Evolutionary conservation across 2,329 filamentous ascomycete genomes (phyloP), one percentile per base, ranked within the genome.

Genomic region (Gnomoniopsis sp.): DNA sequence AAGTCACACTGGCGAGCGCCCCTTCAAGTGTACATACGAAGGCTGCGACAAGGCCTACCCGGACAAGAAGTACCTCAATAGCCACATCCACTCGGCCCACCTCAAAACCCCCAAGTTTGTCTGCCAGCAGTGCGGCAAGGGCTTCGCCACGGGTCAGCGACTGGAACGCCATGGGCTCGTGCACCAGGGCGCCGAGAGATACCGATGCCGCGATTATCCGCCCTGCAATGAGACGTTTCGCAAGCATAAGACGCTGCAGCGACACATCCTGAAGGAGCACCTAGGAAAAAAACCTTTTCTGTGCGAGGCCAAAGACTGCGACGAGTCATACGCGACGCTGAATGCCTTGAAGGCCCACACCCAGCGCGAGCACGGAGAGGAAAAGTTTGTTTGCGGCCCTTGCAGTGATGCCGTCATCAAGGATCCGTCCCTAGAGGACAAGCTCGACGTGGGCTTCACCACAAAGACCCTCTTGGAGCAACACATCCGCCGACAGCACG

Each of bases 21-120:
- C 91, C 0, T 96, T 89, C 72, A 79, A 80, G 43, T 98, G 93
- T 69, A 77, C 80, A 2, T 82, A 88, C 62, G 75, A 80, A 6
- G 86, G 75, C 46, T 98, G 93, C 69, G 84, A 85, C 67, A 97
- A 96, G 76, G 83, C 87, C 46, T 98, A 96, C 70, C 83, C 91
- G 15, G 90, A 95, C 62, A 85, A 91, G 64, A 93, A 93, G 66
- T 92, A 97, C 74, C 79, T 97, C 19, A 87, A 88, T 60, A 88
- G 92, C 64, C 93, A 98, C 71, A 75, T 96, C 68, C 92, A 93
- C 70, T 89, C 89, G 57, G 87, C 88, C 12, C 93, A 97, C 71
- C 88, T 84, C 21, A 79, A 85, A 56, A 82, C 91, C 64, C 82
- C 88, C 59, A 82, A 86, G 49, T 88, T 91, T 70, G 72, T 82